Base-by-base conservation (phyloP, 2,329 filamentous ascomycete species). In the Nannizziopsis arthrosporioides region DNA sequence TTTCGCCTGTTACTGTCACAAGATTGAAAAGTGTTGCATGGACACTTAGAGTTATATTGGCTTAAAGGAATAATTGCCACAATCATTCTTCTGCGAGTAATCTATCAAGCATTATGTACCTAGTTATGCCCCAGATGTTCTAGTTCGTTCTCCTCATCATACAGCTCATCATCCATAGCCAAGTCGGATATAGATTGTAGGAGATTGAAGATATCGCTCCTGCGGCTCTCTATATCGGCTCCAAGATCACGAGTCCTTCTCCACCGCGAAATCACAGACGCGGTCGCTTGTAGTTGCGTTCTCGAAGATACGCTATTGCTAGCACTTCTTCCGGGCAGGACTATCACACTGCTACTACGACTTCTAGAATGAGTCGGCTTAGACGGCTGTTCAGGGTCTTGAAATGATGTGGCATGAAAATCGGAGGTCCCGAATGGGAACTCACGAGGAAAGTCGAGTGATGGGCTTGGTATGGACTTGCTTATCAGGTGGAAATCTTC, bases 141-240 rank as follows among this genome's bases (percentile, higher is more conserved):
- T 8, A 19, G 14, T 1, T 14, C 17, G n/a, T 15, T 12, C 18
- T 41, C 36, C 19, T 47, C 45, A 32, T 19, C 19, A 32, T 46
- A 15, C 17, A n/a, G 1, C 15, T 10, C 32, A 9, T 36, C 34
- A 18, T 37, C 38, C 7, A n/a, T 34, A 5, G 39, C 40, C 10
- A 51, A 14, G 11, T 50, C 47, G 2, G 48, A 51, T n/a, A 47
- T 49, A 5, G 47, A 50, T 22, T 14, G 54, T 45, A 66, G 61
- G 27, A 67, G 48, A 47, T 67, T 64, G 42, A 66, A 67, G 0
- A 64, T 60, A 34, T 67, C 58, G 47, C 62, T 50, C 39, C 43
- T 64, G 31, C 60, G 57, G 12, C 10, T 15, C 54, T 58, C 14
- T 54, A 49, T 10, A 53, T 56, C 40, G 37, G 50, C 44, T 54